These are phyloP conservation scores for Fraxinus albicans DNA, from an alignment of 305 asterid species.

Conservation along the genomic window DNA sequence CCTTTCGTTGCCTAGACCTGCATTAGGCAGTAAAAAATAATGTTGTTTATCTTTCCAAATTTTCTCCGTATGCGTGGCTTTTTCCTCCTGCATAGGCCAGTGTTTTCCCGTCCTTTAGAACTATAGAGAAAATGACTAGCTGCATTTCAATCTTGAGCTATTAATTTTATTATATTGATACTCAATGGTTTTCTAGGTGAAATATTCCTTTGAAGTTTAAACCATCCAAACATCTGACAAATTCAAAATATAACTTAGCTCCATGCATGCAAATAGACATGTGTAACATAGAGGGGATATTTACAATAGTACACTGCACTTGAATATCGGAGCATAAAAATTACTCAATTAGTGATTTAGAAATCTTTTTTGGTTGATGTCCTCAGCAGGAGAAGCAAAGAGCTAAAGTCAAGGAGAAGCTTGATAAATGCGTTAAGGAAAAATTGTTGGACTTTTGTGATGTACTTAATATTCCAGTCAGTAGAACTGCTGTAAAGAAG, in stretches of 20 bases:
- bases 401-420: slow-evolving; percentile 66
- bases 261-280: not conserved
- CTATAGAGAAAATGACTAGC: not conserved
- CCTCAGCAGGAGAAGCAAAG: slow-evolving; percentile 73
- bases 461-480: slow-evolving; percentile 64
- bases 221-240: not conserved
- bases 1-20: not conserved
- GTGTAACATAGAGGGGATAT: not conserved
- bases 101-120: not conserved
- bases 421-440: slow-evolving; percentile 86
- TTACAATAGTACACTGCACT: not conserved
- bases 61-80: not conserved
- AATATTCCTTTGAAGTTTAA: not conserved
- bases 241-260: not conserved
- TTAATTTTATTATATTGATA: not conserved
- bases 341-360: slow-evolving; percentile 3
- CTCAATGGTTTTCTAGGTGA: not conserved
- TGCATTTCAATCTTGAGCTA: not conserved
- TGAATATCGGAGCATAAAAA: not conserved
- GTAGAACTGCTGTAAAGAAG: slow-evolving; percentile 57
- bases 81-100: not conserved
- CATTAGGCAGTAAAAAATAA: not conserved
- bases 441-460: slow-evolving; percentile 82
- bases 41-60: not conserved
- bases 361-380: not conserved